Conservation (phyloP, 179 eudicot genomes). For the Patellifolia procumbens region DNA sequence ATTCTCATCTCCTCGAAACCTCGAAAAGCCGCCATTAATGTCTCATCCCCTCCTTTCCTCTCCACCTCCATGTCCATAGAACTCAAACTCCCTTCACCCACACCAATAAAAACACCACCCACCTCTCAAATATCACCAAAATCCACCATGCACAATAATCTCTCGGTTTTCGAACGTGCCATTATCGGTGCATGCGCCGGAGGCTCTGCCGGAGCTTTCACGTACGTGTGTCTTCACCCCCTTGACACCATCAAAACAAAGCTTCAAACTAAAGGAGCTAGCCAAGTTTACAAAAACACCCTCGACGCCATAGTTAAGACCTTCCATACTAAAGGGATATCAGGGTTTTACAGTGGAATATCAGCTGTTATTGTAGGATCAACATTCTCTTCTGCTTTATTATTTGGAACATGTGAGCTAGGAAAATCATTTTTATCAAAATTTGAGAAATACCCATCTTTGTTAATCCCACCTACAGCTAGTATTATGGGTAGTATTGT, state of each 20-base stretch:
- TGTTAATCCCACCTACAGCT: slow-evolving; percentile 80
- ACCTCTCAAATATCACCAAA: slow-evolving; percentile 34
- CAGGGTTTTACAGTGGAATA: slow-evolving; percentile 81
- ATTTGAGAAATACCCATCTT: slow-evolving; percentile 45
- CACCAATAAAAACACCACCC: slow-evolving; percentile 11
- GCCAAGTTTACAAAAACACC: slow-evolving; percentile 58
- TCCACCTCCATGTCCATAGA: slow-evolving; percentile 51
- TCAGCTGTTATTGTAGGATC: slow-evolving; percentile 93
- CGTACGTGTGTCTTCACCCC: slow-evolving; percentile 77
- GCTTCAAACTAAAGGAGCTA: slow-evolving; percentile 84
- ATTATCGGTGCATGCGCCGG: slow-evolving; percentile 74
- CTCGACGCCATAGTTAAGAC: slow-evolving; percentile 72
- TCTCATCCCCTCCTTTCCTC: slow-evolving; percentile 30
- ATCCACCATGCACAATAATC: slow-evolving; percentile 44
- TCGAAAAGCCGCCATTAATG: slow-evolving; percentile 13
- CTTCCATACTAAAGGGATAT: slow-evolving; percentile 59
- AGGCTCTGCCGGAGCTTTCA: slow-evolving; percentile 82
- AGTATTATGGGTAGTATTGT: slow-evolving; percentile 90
- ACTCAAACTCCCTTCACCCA: slow-evolving; percentile 22
- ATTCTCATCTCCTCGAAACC: slow-evolving; percentile 36
- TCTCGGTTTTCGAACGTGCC: slow-evolving; percentile 69
- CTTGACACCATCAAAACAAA: slow-evolving; percentile 88
- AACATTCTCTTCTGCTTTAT: slow-evolving; percentile 67
- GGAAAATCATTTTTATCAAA: slow-evolving; percentile 71
- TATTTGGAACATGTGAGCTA: slow-evolving; percentile 90